Base-by-base conservation (phyloP, 345 rosid species). In the Firmiana major region DNA sequence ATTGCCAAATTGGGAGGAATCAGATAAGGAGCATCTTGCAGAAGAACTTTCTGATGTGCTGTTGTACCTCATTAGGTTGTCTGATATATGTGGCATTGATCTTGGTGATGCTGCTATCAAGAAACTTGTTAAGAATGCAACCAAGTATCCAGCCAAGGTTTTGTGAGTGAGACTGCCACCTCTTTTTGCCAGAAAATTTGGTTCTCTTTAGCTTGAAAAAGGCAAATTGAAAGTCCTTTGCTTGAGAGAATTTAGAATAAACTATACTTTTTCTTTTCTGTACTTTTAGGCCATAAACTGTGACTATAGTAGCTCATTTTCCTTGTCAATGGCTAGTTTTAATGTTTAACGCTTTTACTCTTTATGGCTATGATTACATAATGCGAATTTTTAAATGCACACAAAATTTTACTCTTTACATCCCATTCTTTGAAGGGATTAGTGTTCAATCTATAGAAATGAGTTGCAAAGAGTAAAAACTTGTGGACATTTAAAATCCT, bases 21-120 rank as follows among this genome's bases (percentile, higher is more conserved):
- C 84, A 57, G 88, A 87, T 22, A 85, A 82, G 77, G 86, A 80
- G 73, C 90, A 85, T 80, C 79, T 87, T 1, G 90, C 83, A 31
- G 90, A 87, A 77, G 90, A 87, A 70, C 73, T 87, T 11, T 85
- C 90, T 7, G 87, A 87, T 85, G 90, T 87, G 51, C 78, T 87
- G 60, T 80, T 87, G 0, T 87, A 87, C 66, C 90, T 87, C 22
- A 71, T 87, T 5, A 85, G 88, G 77, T 58, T 87, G 80, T 63
- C 90, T 73, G 87, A 87, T 77, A 77, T 84, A 1, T 87, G 90
- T 22, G 88, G 86, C 67, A 77, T 87, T 82, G 87, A 87, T 83
- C 86, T 87, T 9, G 83, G 72, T 49, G 80, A 78, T 36, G 88
- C 88, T 58, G 88, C 87, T 45, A 16, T 79, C 64, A 82, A 70